Evolutionary conservation across 2,329 filamentous ascomycete species (phyloP), one percentile per base, ranked within the genome.

Genomic region (Lojkania enalia): DNA sequence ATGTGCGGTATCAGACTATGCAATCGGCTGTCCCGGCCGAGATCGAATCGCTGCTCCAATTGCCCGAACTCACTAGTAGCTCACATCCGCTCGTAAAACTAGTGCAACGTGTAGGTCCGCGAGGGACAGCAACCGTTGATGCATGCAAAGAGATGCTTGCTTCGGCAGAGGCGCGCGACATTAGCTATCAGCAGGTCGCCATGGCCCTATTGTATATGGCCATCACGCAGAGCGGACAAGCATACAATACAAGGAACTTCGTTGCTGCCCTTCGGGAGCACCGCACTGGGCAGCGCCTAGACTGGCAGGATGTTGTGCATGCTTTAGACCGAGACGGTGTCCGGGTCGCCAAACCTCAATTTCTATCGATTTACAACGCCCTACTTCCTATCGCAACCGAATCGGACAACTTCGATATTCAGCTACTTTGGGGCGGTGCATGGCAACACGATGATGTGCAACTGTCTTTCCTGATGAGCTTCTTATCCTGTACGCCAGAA

Each of bases 401-500:
- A 7, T 75, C 81, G 36, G 74, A 79, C 13, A 75, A 75, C 19
- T 84, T 97, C 57, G 89, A 96, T 64, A 86, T 99, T 33, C 90
- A 96, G 66, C 80, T 79, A 29, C 76, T 99, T 16, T 97, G 94
- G 91, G 91, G 91, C 46, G 91, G 91, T 5, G 60, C 82, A 50
- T 99, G 95, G 92, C 83, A 86, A 51, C 83, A 95, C 55, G 82
- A 87, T 12, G 85, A 95, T 51, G 89, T 94, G 0, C 92, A 97
- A 54, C 75, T 99, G 25, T 95, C 91, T n/a, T 96, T 97, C 66
- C 82, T 97, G 42, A 86, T 87, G 52, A 90, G 90, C 14, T 96
- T 92, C 66, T 79, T 92, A 16, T 88, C 87, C 3, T 80, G 91
- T 44, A 82, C 81, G 11, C 80, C 86, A 0, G 82, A 88, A 20